Percentiles rank a stretch among this genome's conserved stretches.
phyloP scores from a whole-genome alignment of 1,139 yeast genomes.

The Geotrichum histeridarum region DNA sequence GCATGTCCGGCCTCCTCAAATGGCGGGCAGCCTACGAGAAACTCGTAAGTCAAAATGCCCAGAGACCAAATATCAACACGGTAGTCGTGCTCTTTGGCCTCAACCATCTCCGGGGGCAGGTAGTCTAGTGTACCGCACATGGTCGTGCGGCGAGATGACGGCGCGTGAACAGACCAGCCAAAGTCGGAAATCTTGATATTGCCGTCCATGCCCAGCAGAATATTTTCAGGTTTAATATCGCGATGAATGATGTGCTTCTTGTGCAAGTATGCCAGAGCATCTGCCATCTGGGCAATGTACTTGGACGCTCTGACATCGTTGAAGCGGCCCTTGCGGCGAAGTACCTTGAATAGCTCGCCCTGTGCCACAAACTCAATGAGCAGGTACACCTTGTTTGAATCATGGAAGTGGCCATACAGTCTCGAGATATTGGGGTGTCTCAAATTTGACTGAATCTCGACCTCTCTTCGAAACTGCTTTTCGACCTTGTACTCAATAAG shows the following conservation, averaged over 20 bases:
- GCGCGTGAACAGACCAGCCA: constrained; percentile 87
- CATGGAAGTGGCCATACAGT: constrained; percentile 81
- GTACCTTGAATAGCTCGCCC: constrained; percentile 79
- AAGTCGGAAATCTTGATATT: constrained; percentile 81
- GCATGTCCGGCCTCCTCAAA: constrained; percentile 75
- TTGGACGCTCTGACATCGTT: constrained; percentile 68
- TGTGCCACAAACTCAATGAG: constrained; percentile 78
- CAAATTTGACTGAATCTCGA: constrained; percentile 78
- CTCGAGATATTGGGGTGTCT: constrained; percentile 73
- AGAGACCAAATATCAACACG: constrained; percentile 90
- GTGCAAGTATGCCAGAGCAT: constrained; percentile 73
- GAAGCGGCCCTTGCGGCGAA: constrained; percentile 61
- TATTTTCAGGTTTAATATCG: constrained; percentile 90
- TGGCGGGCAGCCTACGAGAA: constrained; percentile 82
- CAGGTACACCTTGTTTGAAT: constrained; percentile 69
- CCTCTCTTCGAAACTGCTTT: constrained; percentile 81
- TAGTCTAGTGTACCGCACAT: constrained; percentile 95
- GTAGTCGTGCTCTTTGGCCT: constrained; percentile 70
- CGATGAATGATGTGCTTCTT: constrained; percentile 77
- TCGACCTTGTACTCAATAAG: constrained; percentile 73
- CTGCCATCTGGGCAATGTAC: constrained; percentile 77
- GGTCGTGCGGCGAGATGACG: constrained; percentile 58
- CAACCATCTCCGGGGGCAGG: constrained; percentile 93
- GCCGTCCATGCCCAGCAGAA: constrained; percentile 67
- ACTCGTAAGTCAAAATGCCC: constrained; percentile 81